Evolutionary conservation across 495 filamentous ascomycete genomes (phyloP).

Genomic region (Emericellopsis terricola): DNA sequence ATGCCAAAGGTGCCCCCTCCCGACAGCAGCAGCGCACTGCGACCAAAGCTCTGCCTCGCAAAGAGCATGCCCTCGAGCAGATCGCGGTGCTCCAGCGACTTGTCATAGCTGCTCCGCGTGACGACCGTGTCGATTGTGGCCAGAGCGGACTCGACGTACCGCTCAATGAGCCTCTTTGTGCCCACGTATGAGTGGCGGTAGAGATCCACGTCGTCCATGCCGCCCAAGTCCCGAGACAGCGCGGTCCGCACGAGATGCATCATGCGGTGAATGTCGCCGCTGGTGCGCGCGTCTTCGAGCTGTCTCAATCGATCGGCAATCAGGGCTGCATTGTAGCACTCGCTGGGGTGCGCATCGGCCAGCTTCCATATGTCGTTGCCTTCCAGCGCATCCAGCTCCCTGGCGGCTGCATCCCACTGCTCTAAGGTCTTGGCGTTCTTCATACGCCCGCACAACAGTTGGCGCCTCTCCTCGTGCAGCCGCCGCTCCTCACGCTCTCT

Average conservation of each 20-base stretch:
- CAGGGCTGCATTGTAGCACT: constrained; percentile 52
- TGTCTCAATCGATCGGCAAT: constrained; percentile 51
- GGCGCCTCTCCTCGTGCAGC: constrained; percentile 37
- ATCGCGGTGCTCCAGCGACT: constrained; percentile 40
- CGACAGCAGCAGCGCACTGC: constrained; percentile 72
- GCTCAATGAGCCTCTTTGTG: constrained; percentile 73
- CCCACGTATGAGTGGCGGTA: constrained; percentile 76
- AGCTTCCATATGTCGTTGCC: constrained; percentile 69
- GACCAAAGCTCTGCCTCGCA: constrained; percentile 71
- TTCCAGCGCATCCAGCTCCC: constrained; percentile 65
- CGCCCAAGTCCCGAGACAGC: constrained; percentile 63
- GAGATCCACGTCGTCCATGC: constrained; percentile 67
- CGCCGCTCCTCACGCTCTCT: constrained; percentile 32
- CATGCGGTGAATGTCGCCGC: constrained; percentile 54
- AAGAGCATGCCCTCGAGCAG: constrained; percentile 54
- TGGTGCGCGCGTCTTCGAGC: constrained; percentile 57
- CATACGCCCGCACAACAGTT: constrained; percentile 44
- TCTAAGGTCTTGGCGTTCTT: constrained; percentile 40
- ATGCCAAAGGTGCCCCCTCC: constrained; percentile 91
- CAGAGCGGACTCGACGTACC: constrained; percentile 63
- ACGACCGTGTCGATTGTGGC: constrained; percentile 54
- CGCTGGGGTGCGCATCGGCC: constrained; percentile 22
- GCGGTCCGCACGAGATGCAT: constrained; percentile 66
- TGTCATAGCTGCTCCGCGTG: constrained; percentile 36
- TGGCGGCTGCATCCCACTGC: constrained; percentile 51